Percentiles rank a stretch among this genome's conserved stretches.
Evolutionary conservation across 495 filamentous ascomycete genomes (phyloP).

Genomic region (Hypoxylon fragiforme): DNA sequence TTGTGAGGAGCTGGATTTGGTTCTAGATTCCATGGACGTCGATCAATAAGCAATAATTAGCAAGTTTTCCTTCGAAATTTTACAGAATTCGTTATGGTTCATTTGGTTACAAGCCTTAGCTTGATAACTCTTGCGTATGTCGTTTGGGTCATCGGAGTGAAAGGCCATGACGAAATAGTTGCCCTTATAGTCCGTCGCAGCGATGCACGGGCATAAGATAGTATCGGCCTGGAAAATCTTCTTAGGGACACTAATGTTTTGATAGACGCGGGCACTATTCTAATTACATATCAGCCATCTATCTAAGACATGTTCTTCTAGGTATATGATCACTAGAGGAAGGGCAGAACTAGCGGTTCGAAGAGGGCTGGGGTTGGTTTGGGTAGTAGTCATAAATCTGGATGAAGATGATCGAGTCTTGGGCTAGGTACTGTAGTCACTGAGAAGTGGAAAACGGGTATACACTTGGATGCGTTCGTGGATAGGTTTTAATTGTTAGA

Average conservation of each 20-base stretch:
- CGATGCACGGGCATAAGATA: slow-evolving; percentile 11
- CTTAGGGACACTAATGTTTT: slow-evolving; percentile 26
- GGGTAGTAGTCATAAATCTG: not conserved
- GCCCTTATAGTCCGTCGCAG: slow-evolving; percentile 19
- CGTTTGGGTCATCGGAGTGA: slow-evolving; percentile 12
- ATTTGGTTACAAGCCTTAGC: slow-evolving; percentile 17
- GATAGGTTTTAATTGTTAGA: no score
- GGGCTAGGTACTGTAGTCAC: not conserved
- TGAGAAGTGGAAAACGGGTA: no score
- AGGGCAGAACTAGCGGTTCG: slow-evolving; percentile 18
- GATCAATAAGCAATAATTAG: not conserved
- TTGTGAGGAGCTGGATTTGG: not conserved
- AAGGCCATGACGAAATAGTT: slow-evolving; percentile 17
- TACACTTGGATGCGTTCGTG: not conserved
- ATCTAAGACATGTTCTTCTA: slow-evolving; percentile 1
- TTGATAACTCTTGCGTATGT: slow-evolving; percentile 25
- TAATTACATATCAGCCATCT: slow-evolving; percentile 12
- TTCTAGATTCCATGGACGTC: not conserved
- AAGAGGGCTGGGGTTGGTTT: slow-evolving; percentile 14
- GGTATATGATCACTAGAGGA: slow-evolving; percentile 14
- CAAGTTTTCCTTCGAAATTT: slow-evolving; percentile 9
- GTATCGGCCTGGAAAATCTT: slow-evolving; percentile 21
- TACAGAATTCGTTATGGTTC: slow-evolving; percentile 21
- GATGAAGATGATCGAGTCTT: not conserved
- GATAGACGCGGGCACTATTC: not conserved